phyloP scores from a whole-genome alignment of 2,329 filamentous ascomycete genomes.

The Exophiala oligosperma region DNA sequence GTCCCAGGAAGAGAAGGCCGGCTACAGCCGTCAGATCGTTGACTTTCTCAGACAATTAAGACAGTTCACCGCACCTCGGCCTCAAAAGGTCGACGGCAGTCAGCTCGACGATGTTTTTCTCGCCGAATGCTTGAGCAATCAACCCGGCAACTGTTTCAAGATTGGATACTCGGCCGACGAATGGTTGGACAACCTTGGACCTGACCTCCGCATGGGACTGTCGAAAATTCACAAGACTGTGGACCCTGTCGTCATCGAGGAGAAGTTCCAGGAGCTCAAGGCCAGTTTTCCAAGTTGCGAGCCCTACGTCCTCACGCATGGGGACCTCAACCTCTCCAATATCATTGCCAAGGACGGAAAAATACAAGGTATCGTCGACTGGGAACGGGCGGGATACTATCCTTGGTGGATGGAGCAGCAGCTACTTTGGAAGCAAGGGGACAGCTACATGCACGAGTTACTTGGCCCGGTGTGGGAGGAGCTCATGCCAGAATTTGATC shows the following conservation, averaged over 20 bases:
- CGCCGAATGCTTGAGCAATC: background rate
- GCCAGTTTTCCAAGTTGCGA: slow-evolving; percentile 24
- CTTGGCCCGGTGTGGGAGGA: background rate
- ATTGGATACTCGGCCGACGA: slow-evolving; percentile 4
- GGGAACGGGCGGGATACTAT: slow-evolving; percentile 31
- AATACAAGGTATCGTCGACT: slow-evolving; percentile 31
- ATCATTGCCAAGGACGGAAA: slow-evolving; percentile 31
- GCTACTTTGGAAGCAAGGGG: no score
- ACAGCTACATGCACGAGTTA: background rate
- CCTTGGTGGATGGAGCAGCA: slow-evolving; percentile 22
- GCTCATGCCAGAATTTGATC: background rate
- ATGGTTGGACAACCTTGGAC: slow-evolving; percentile 8
- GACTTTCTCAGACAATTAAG: slow-evolving; percentile 4
- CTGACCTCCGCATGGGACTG: slow-evolving; percentile 7
- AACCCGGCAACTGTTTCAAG: slow-evolving; percentile 8
- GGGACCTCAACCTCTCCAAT: slow-evolving; percentile 32
- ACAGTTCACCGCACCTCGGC: slow-evolving; percentile 6
- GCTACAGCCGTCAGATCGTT: slow-evolving; percentile 8
- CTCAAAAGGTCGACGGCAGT: slow-evolving; percentile 10
- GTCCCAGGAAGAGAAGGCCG: slow-evolving; percentile 9
- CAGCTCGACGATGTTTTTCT: slow-evolving; percentile 10
- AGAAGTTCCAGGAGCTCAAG: slow-evolving; percentile 11
- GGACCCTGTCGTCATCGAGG: slow-evolving; percentile 7
- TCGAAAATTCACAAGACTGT: background rate
- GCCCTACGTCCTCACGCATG: slow-evolving; percentile 32